These are phyloP conservation scores for Alternaria sp. DNA, from an alignment of 2,329 filamentous ascomycete species.

Conservation along the genomic window DNA sequence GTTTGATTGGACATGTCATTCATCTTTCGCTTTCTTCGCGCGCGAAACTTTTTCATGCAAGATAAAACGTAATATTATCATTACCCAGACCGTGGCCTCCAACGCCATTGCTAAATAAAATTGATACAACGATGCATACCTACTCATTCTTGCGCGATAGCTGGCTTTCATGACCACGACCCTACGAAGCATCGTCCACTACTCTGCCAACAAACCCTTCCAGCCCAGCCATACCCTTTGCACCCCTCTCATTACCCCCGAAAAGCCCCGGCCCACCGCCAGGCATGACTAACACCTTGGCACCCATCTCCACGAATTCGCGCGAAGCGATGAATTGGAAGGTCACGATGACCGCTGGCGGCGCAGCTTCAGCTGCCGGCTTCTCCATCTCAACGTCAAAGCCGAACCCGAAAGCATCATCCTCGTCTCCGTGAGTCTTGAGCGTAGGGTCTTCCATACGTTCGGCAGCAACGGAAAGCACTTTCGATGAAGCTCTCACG, in stretches of 20 bases:
- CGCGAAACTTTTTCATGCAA: background rate
- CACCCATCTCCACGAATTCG: slow-evolving; percentile 77
- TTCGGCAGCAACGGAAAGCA: slow-evolving; percentile 59
- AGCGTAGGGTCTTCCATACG: no score
- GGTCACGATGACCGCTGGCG: slow-evolving; percentile 57
- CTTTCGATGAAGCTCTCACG: slow-evolving; percentile 79
- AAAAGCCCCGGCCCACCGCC: slow-evolving; percentile 68
- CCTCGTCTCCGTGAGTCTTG: slow-evolving; percentile 26
- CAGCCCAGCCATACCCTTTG: slow-evolving; percentile 62
- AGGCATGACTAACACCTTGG: slow-evolving; percentile 73
- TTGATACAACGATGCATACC: background rate
- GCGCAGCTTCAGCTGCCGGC: slow-evolving; percentile 33
- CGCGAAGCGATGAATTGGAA: slow-evolving; percentile 72
- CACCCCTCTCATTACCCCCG: slow-evolving; percentile 60
- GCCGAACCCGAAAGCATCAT: slow-evolving; percentile 64
- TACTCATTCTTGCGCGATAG: background rate
- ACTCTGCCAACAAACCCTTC: slow-evolving; percentile 77
- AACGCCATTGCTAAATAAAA: background rate
- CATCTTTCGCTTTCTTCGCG: background rate
- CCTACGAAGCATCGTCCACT: slow-evolving; percentile 18
- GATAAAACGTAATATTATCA: background rate
- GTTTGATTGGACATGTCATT: background rate
- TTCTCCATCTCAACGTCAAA: slow-evolving; percentile 55
- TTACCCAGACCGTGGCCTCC: background rate
- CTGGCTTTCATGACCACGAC: background rate